Percentiles rank a stretch among this genome's conserved stretches.
phyloP scores from a whole-genome alignment of 768 basidiomycete species.

The Holtermanniella nyarrowii region DNA sequence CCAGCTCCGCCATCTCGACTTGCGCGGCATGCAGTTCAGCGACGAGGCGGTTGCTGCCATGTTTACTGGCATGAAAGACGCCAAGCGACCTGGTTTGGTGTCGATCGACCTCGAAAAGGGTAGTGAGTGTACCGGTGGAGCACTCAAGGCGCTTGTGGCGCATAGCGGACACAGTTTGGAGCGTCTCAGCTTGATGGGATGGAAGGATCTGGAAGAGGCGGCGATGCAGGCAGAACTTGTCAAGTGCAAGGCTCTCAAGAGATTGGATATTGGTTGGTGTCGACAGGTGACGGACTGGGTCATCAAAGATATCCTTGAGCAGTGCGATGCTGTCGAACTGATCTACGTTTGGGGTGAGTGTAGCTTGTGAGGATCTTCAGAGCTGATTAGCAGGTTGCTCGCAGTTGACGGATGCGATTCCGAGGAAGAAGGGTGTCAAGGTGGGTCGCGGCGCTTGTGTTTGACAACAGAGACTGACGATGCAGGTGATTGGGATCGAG shows the following conservation, averaged over 20 bases:
- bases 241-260: constrained; percentile 44
- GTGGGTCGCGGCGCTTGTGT: constrained; percentile 1
- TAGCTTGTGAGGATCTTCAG: not conserved
- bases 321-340: constrained; percentile 43
- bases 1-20: constrained; percentile 48
- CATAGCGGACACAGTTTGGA: constrained; percentile 57
- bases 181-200: constrained; percentile 63
- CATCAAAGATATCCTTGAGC: constrained; percentile 56
- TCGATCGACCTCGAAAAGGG: constrained; percentile 58
- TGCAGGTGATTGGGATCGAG: constrained; percentile 33
- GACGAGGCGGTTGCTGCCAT: constrained; percentile 60
- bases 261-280: constrained; percentile 77
- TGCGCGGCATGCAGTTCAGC: constrained; percentile 56
- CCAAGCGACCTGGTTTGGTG: constrained; percentile 22
- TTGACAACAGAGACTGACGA: not conserved
- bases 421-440: constrained; percentile 36
- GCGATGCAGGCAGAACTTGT: constrained; percentile 42
- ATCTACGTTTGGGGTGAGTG: constrained; percentile 47
- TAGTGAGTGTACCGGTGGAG: constrained; percentile 46
- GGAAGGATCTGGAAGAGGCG: constrained; percentile 54
- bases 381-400: constrained; percentile 29
- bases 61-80: constrained; percentile 51
- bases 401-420: constrained; percentile 37
- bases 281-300: constrained; percentile 71
- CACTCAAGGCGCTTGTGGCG: constrained; percentile 55